phyloP scores from a whole-genome alignment of 2,329 filamentous ascomycete species.

The Aspergillus bombycis region DNA sequence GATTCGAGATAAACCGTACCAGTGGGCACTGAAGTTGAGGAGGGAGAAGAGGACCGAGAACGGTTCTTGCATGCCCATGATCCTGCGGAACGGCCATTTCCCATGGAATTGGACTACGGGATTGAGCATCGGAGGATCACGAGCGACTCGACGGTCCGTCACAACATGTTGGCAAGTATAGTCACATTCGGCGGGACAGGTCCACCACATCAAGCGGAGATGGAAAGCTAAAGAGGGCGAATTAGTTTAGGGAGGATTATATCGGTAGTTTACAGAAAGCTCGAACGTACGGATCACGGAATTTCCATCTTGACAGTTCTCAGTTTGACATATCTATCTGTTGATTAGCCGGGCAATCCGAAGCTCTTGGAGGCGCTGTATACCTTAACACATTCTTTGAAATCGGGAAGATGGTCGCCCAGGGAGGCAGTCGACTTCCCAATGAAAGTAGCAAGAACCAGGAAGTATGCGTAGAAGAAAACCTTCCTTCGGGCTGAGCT shows the following conservation, averaged over 20 bases:
- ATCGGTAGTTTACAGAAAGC: not conserved
- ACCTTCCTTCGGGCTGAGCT: conserved; percentile 22
- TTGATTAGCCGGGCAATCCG: conserved; percentile 21
- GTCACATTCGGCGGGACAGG: conserved; percentile 92
- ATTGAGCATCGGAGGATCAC: conserved; percentile 64
- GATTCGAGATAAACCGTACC: conserved; percentile 72
- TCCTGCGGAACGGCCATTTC: conserved; percentile 95
- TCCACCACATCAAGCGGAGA: conserved; percentile 87
- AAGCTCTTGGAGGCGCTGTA: conserved; percentile 25
- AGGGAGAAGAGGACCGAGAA: conserved; percentile 91
- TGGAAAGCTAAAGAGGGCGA: conserved; percentile 66
- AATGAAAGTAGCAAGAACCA: conserved; percentile 37
- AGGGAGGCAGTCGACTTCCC: conserved; percentile 65
- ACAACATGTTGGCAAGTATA: conserved; percentile 96
- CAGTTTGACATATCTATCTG: conserved; percentile 71
- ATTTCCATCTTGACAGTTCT: conserved; percentile 74
- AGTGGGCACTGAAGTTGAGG: conserved; percentile 86
- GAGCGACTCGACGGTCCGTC: conserved; percentile 70
- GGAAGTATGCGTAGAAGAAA: conserved; percentile 33
- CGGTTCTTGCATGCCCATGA: conserved; percentile 92
- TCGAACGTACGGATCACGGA: conserved; percentile 69
- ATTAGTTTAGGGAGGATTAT: not conserved
- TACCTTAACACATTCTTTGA: conserved; percentile 83
- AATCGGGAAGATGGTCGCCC: conserved; percentile 85
- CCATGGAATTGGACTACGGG: conserved; percentile 91